A percentile compares a stretch with the other conserved stretches of the same genome.
Evolutionary conservation across 495 filamentous ascomycete genomes (phyloP).

Genomic region (Aspergillus nanangensis): DNA sequence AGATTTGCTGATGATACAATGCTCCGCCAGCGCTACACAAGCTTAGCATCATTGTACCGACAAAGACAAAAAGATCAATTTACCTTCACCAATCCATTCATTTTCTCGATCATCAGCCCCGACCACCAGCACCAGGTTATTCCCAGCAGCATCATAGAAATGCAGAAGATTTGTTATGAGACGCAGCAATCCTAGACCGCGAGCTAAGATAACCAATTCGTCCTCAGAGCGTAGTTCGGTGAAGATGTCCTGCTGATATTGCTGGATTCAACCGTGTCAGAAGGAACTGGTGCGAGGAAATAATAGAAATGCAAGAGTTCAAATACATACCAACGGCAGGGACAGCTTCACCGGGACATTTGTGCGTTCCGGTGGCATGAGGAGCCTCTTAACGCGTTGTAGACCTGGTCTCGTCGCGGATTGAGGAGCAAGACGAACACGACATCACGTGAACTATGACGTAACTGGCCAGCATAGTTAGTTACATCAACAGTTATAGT

Average conservation of each 20-base stretch:
- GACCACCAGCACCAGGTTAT: constrained; percentile 83
- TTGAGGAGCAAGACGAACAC: constrained; percentile 11
- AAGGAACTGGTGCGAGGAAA: not conserved
- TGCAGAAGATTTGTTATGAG: constrained; percentile 92
- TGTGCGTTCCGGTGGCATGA: constrained; percentile 54
- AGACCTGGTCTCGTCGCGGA: constrained; percentile 8
- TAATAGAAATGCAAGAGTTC: not conserved
- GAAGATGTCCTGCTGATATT: constrained; percentile 90
- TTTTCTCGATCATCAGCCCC: constrained; percentile 93
- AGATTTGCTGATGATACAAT: constrained; percentile 77
- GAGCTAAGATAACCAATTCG: constrained; percentile 86
- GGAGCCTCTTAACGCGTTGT: constrained; percentile 31
- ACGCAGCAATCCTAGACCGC: constrained; percentile 85
- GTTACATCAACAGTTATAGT: not conserved
- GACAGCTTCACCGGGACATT: constrained; percentile 83
- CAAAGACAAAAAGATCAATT: not conserved
- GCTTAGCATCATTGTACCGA: not conserved
- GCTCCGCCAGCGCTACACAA: constrained; percentile 74
- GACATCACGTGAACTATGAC: constrained; percentile 38
- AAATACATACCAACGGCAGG: constrained; percentile 68
- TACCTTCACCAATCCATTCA: constrained; percentile 83
- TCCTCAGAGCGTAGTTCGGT: constrained; percentile 85
- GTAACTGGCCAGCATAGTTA: constrained; percentile 12
- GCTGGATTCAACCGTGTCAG: constrained; percentile 33
- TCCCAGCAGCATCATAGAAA: constrained; percentile 92